Percentiles rank a stretch among this genome's conserved stretches.
phyloP scores from a whole-genome alignment of 768 basidiomycete genomes.

The Atractiella rhizophila region DNA sequence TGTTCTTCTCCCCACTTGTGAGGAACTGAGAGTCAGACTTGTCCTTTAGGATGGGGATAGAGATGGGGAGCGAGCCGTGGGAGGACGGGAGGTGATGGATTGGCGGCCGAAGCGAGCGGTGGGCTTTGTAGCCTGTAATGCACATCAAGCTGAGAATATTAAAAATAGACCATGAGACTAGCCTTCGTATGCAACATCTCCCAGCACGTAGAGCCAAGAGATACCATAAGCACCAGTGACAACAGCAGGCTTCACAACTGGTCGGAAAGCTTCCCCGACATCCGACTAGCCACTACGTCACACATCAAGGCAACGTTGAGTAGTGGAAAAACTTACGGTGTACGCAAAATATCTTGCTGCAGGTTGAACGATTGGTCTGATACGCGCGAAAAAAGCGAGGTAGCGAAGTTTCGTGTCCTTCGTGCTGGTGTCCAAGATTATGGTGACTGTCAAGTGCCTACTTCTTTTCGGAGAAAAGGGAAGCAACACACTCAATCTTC shows the following conservation, averaged over 20 bases:
- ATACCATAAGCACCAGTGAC: conserved; percentile 57
- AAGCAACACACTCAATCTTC: too few relatives aligned
- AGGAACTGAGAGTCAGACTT: not conserved
- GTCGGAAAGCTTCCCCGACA: conserved; percentile 57
- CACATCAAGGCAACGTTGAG: not conserved
- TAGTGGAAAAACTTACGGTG: conserved; percentile 24
- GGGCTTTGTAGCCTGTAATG: conserved; percentile 2
- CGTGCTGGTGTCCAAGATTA: conserved; percentile 38
- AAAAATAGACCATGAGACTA: too few relatives aligned
- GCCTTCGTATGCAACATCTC: conserved; percentile 53
- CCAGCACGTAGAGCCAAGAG: conserved; percentile 54
- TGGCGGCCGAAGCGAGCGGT: not conserved
- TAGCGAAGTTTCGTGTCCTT: conserved; percentile 36
- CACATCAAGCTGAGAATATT: conserved; percentile 35
- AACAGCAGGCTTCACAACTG: conserved; percentile 42
- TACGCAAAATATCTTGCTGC: conserved; percentile 50
- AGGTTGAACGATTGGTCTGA: conserved; percentile 49
- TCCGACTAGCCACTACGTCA: conserved; percentile 21
- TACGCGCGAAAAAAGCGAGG: conserved; percentile 27
- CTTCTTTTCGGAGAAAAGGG: too few relatives aligned
- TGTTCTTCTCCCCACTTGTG: not conserved
- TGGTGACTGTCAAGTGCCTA: too few relatives aligned
- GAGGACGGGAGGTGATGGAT: not conserved
- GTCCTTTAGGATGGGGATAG: not conserved
- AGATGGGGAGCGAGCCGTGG: not conserved